Evolutionary conservation across 805 yeast species (phyloP).

Genomic region (Suhomyces sp.): DNA sequence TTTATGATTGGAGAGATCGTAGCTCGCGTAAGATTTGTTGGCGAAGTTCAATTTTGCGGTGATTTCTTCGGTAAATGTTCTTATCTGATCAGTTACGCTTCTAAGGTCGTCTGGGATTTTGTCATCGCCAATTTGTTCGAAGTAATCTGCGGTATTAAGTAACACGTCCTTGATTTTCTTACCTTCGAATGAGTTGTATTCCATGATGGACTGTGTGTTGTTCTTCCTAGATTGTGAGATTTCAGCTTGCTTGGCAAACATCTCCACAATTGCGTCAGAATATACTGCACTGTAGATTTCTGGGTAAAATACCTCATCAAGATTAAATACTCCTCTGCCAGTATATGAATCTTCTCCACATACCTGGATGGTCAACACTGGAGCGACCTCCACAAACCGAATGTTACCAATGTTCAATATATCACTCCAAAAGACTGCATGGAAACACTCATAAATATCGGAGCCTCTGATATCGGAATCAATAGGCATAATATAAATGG

Average conservation of each 20-base stretch:
- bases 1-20: conserved; percentile 22
- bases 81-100: conserved; percentile 20
- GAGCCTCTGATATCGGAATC: conserved; percentile 28
- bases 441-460: conserved; percentile 32
- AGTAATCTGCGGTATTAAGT: conserved; percentile 19
- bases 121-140: conserved; percentile 13
- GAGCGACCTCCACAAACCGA: conserved; percentile 27
- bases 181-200: conserved; percentile 39
- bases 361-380: conserved; percentile 31
- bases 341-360: conserved; percentile 24
- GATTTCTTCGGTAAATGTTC: conserved; percentile 13
- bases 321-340: conserved; percentile 14
- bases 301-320: conserved; percentile 36
- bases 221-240: conserved; percentile 16
- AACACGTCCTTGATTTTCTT: conserved; percentile 32
- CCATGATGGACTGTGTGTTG: conserved; percentile 28
- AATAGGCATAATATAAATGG: conserved; percentile 30
- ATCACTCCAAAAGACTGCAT: conserved; percentile 38
- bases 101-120: conserved; percentile 17
- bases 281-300: conserved; percentile 30
- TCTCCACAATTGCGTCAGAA: conserved; percentile 19
- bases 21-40: conserved; percentile 14
- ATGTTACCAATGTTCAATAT: conserved; percentile 30
- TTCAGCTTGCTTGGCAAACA: conserved; percentile 8
- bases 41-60: conserved; percentile 19